phyloP scores from a whole-genome alignment of 2,329 filamentous ascomycete species.

The Ascochyta pisi region DNA sequence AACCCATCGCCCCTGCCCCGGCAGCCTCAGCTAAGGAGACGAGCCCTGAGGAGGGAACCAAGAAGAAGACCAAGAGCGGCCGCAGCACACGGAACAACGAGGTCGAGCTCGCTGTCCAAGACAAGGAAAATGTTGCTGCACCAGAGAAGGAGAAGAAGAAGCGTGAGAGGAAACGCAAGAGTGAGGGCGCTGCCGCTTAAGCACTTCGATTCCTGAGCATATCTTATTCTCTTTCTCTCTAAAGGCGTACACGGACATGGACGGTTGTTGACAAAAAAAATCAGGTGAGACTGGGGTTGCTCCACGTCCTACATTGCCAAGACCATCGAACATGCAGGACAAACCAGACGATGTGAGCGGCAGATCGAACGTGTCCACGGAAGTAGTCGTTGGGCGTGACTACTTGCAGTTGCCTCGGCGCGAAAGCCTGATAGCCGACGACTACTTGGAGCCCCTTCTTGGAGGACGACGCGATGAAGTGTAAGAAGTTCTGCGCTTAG shows the following conservation, averaged over 20 bases:
- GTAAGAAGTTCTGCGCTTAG: neutral
- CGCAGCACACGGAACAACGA: conserved; percentile 45
- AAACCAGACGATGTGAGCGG: neutral
- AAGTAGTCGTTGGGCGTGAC: neutral
- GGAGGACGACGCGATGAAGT: neutral
- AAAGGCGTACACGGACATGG: neutral
- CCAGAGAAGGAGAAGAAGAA: conserved; percentile 40
- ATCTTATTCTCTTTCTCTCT: neutral
- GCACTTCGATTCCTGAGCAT: neutral
- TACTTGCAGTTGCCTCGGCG: neutral
- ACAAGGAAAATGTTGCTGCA: conserved; percentile 33
- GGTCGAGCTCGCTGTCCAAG: conserved; percentile 28
- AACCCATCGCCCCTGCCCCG: conserved; percentile 37
- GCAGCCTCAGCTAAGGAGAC: conserved; percentile 31
- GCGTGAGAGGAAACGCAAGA: conserved; percentile 47
- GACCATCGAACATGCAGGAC: neutral
- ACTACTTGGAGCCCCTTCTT: neutral
- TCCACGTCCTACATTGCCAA: neutral
- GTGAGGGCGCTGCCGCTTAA: conserved; percentile 36
- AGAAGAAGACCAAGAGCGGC: conserved; percentile 46
- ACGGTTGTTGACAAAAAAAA: neutral
- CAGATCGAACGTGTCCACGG: too few relatives aligned
- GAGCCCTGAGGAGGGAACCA: conserved; percentile 40
- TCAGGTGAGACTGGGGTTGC: neutral
- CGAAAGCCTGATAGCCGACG: neutral